Conservation (phyloP, 140 eudicot genomes). For the Senecio squalidus region DNA sequence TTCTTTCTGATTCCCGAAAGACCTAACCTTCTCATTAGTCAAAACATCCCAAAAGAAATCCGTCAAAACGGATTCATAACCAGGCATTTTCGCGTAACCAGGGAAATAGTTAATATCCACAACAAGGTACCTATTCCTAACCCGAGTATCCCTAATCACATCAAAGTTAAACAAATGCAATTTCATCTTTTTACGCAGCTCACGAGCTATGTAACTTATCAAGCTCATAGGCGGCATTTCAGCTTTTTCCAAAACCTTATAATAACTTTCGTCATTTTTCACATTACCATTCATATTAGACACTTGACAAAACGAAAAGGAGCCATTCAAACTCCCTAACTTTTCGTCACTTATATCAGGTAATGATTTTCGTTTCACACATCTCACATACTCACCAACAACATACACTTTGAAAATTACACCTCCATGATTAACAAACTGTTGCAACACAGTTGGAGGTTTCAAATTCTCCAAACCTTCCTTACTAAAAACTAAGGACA, state of each 20-base stretch:
- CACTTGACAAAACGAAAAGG: conserved; percentile 58
- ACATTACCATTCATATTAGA: conserved; percentile 43
- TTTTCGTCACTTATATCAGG: conserved; percentile 68
- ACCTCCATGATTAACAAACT: conserved; percentile 84
- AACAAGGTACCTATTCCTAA: conserved; percentile 75
- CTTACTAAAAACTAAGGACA: conserved; percentile 45
- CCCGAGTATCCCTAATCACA: conserved; percentile 61
- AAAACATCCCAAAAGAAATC: conserved; percentile 62
- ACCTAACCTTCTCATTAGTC: conserved; percentile 24
- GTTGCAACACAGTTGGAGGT: conserved; percentile 62
- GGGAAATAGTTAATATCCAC: conserved; percentile 83
- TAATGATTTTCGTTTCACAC: conserved; percentile 76
- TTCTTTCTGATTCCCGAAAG: conserved; percentile 26
- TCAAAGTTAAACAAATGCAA: conserved; percentile 69
- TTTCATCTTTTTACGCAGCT: conserved; percentile 45
- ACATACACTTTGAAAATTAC: conserved; percentile 80
- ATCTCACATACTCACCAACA: conserved; percentile 61
- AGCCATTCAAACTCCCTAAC: conserved; percentile 40
- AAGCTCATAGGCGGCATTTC: conserved; percentile 65
- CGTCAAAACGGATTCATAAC: conserved; percentile 52
- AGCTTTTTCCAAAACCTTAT: conserved; percentile 48
- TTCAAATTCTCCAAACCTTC: conserved; percentile 44
- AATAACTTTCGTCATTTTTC: conserved; percentile 35
- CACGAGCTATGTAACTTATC: conserved; percentile 44
- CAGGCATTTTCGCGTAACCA: conserved; percentile 81